Evolutionary conservation across 2,329 filamentous ascomycete genomes (phyloP).

Genomic region (Neofusicoccum kwambonambiense): DNA sequence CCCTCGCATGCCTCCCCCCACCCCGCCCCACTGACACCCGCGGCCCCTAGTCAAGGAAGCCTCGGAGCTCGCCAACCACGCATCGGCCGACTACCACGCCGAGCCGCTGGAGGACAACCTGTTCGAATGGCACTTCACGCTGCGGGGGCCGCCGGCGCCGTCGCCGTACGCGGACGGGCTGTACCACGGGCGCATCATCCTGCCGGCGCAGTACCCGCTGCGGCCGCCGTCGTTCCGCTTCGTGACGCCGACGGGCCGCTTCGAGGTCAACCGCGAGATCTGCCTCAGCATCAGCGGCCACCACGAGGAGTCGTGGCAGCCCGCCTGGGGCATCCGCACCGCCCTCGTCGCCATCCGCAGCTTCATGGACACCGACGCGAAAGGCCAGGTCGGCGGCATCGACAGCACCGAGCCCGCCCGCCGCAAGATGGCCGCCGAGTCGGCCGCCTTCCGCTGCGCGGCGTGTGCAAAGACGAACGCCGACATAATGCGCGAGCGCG

Average conservation of each 20-base stretch:
- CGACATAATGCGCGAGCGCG: constrained; percentile 71
- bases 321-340: constrained; percentile 93
- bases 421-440: constrained; percentile 67
- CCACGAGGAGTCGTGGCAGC: constrained; percentile 98
- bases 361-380: constrained; percentile 90
- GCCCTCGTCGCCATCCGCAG: constrained; percentile 75
- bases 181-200: constrained; percentile 92
- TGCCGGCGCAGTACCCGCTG: constrained; percentile 86
- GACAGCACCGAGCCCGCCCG: constrained; percentile 59
- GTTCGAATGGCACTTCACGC: constrained; percentile 98
- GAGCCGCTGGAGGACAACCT: constrained; percentile 83
- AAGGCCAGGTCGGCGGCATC: constrained; percentile 86
- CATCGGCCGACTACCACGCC: constrained; percentile 82
- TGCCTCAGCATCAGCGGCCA: constrained; percentile 91
- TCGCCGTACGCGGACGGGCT: constrained; percentile 78
- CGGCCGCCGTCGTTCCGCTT: constrained; percentile 96
- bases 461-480: constrained; percentile 69
- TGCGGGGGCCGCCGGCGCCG: constrained; percentile 78
- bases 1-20: constrained; percentile 20
- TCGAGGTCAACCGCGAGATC: constrained; percentile 96
- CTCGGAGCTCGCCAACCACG: constrained; percentile 74
- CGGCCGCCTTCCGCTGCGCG: constrained; percentile 64
- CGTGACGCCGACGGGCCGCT: constrained; percentile 84
- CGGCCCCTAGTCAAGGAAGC: constrained; percentile 75
- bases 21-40: constrained; percentile 23